Evolutionary conservation across 192 early-diverging fungal species (phyloP).

Genomic region (Podila verticillata): DNA sequence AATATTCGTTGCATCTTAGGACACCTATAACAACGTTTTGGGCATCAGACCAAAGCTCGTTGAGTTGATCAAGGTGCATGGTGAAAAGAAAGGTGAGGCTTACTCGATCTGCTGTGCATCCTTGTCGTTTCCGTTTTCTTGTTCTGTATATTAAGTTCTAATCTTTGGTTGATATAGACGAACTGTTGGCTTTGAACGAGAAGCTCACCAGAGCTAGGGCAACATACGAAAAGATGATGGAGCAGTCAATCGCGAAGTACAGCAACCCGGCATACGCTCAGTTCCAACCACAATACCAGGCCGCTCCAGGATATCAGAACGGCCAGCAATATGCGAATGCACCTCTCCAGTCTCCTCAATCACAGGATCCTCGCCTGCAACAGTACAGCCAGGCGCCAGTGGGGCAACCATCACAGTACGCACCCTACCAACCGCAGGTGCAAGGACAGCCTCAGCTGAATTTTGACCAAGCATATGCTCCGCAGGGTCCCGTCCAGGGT

Average conservation of each 20-base stretch:
- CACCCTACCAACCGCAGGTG: slow-evolving; percentile 30
- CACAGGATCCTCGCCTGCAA: not conserved
- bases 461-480: slow-evolving; percentile 36
- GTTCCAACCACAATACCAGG: slow-evolving; percentile 34
- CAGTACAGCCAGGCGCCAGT: slow-evolving; percentile 3
- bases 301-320: slow-evolving; percentile 6
- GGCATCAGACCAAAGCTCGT: slow-evolving; percentile 89
- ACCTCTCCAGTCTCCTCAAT: slow-evolving; percentile 9
- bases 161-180: slow-evolving; percentile 59
- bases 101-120: not conserved
- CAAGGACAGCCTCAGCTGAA: slow-evolving; percentile 18
- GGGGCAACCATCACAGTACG: slow-evolving; percentile 27
- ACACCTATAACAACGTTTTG: slow-evolving; percentile 81
- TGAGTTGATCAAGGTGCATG: slow-evolving; percentile 84
- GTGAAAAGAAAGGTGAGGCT: slow-evolving; percentile 79
- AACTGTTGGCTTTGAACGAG: slow-evolving; percentile 75
- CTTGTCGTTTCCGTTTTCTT: not conserved
- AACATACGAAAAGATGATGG: slow-evolving; percentile 80
- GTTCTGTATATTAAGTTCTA: slow-evolving; percentile 2
- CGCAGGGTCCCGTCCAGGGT: not conserved
- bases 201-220: slow-evolving; percentile 75
- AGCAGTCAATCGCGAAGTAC: slow-evolving; percentile 70
- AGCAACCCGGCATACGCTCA: slow-evolving; percentile 39
- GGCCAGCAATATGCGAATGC: slow-evolving; percentile 24
- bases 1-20: slow-evolving; percentile 14